Evolutionary conservation across 805 yeast species (phyloP).

Genomic region (Cyberlindnera mississippiensis): DNA sequence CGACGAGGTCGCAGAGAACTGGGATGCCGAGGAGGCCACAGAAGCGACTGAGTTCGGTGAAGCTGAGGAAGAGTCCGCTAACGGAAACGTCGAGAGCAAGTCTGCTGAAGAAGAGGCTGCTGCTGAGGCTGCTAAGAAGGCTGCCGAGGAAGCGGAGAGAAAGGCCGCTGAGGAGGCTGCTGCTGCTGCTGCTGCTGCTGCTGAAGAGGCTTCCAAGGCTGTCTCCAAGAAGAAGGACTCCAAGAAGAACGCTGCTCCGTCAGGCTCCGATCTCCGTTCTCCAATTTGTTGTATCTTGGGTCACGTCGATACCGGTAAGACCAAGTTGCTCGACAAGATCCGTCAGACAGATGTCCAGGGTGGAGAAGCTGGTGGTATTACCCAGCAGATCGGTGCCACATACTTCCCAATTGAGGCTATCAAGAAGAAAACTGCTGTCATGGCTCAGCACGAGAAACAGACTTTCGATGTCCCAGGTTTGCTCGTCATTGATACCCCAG

Average conservation of each 20-base stretch:
- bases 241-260: constrained; percentile 7
- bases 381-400: constrained; percentile 99
- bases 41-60: constrained; percentile 24
- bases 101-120: constrained; percentile 23
- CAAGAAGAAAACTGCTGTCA: constrained; percentile 83
- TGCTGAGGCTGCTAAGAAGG: constrained; percentile 10
- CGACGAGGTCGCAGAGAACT: constrained; percentile 48
- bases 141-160: constrained; percentile 13
- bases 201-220: constrained; percentile 19
- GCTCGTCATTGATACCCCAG: constrained; percentile 96
- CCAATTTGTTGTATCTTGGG: constrained; percentile 99
- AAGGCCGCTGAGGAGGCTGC: constrained; percentile 12
- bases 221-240: constrained; percentile 13
- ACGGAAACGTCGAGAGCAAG: constrained; percentile 15
- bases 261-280: constrained; percentile 73
- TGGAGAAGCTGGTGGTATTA: constrained; percentile 99
- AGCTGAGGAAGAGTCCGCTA: constrained; percentile 28
- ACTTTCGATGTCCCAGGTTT: constrained; percentile 95
- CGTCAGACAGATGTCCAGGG: constrained; percentile 99
- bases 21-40: constrained; percentile 39
- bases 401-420: constrained; percentile 97
- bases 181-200: constrained; percentile 12
- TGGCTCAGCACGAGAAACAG: constrained; percentile 81
- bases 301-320: constrained; percentile 99
- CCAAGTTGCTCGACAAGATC: constrained; percentile 91